Base-by-base conservation (phyloP, 805 yeast species). In the Blastobotrys muscicola region DNA sequence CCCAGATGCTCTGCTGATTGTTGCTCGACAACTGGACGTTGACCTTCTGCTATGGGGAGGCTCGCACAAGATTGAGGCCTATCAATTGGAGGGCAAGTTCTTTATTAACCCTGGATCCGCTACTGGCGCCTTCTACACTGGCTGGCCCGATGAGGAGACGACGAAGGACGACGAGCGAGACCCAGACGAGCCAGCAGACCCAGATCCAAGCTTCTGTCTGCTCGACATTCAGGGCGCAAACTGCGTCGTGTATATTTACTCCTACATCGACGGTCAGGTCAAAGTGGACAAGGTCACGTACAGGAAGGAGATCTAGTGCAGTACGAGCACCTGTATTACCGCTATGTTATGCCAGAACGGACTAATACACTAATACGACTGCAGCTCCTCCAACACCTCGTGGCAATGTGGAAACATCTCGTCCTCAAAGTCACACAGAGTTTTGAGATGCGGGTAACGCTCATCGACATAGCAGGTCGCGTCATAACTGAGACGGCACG, bases 71-170 rank as follows among this genome's bases (percentile, higher is more conserved):
- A 94, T 86, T 3, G 97, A 90, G 58, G 96, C 97, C 0, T 90
- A 87, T 57, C 84, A 92, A 8, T 66, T 89, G 45, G 97, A 87
- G 51, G 94, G 94, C 15, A 85, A 85, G 62, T 85, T 89, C 60
- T 92, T 92, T 57, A 74, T 92, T n/a, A 90, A 85, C 60, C 97
- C 98, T 0, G 98, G 98, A 0, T 82, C 94, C 58, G 94, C 94
- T 35, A 89, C 97, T 0, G 98, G 98, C 20, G 96, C 97, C 0
- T 77, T 74, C 51, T 72, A 74, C 36, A 73, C 83, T 29, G 81
- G 79, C 55, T 76, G 79, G 65, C 79, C 79, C 45, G 70, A 68
- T 5, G 72, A 69, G 2, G 55, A 23, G 57, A 53, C 1, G 60
- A 60, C 29, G 63, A 62, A 45, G 39, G 33, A 36, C 20, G 38